These are phyloP conservation scores for Suillus lakei DNA, from an alignment of 768 basidiomycete species.

Conservation along the genomic window DNA sequence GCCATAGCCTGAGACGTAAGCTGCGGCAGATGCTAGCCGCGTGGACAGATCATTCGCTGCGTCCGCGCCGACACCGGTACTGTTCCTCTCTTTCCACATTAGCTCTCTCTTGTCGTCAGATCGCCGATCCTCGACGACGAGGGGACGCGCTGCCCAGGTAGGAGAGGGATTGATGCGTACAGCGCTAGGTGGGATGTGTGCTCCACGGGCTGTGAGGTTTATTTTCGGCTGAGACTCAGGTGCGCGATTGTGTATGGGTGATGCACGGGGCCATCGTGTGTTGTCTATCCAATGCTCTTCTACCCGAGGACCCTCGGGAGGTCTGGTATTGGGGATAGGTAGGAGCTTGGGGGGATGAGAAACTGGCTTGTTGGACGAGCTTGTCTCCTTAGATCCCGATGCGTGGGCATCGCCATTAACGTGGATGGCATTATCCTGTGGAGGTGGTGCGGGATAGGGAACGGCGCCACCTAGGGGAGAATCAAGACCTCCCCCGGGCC, in stretches of 20 bases:
- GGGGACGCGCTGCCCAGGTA: slow-evolving; percentile 33
- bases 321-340: slow-evolving; percentile 26
- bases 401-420: slow-evolving; percentile 20
- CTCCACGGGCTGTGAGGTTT: slow-evolving; percentile 16
- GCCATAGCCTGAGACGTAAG: slow-evolving; percentile 42
- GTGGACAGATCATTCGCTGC: slow-evolving; percentile 13
- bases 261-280: slow-evolving; percentile 18
- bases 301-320: slow-evolving; percentile 22
- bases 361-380: slow-evolving; percentile 20
- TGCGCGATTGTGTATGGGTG: slow-evolving; percentile 17
- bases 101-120: slow-evolving; percentile 36
- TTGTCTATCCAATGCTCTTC: slow-evolving; percentile 26
- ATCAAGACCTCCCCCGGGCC: slow-evolving; percentile 32
- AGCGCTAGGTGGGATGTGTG: slow-evolving; percentile 39
- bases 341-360: slow-evolving; percentile 20
- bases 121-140: slow-evolving; percentile 33
- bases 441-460: slow-evolving; percentile 34
- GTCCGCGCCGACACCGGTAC: background rate
- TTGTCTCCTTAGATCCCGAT: slow-evolving; percentile 9
- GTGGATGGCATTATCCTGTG: slow-evolving; percentile 17
- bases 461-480: slow-evolving; percentile 21
- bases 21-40: slow-evolving; percentile 39
- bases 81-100: slow-evolving; percentile 17
- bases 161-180: slow-evolving; percentile 37
- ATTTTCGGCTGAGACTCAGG: slow-evolving; percentile 13